Evolutionary conservation across 768 basidiomycete species (phyloP).

Genomic region (Pleurotus citrinopileatus): DNA sequence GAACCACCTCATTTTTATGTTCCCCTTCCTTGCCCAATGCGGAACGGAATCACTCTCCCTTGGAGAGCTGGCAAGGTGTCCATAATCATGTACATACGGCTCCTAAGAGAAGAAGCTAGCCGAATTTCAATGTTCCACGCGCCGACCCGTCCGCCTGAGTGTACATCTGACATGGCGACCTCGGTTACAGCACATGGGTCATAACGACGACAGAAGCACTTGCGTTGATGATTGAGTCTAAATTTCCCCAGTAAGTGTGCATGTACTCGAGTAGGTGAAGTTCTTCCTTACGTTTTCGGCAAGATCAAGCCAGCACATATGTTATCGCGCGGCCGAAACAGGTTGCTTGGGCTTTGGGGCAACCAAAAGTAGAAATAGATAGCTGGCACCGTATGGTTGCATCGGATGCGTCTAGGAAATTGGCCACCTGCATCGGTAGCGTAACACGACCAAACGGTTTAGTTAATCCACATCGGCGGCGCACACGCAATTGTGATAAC

Average conservation of each 20-base stretch:
- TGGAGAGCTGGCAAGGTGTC: background rate
- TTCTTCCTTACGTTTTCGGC: background rate
- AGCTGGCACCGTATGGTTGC: no score
- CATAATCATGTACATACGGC: background rate
- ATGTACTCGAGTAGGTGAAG: no score
- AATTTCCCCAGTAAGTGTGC: conserved; percentile 1
- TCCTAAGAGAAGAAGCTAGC: background rate
- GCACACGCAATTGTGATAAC: background rate
- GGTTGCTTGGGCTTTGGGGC: background rate
- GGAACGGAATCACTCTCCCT: background rate
- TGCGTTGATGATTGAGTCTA: background rate
- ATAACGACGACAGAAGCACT: background rate
- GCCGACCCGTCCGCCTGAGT: background rate
- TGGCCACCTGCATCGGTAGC: background rate
- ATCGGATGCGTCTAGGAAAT: background rate
- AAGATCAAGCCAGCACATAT: conserved; percentile 5
- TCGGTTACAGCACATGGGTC: conserved; percentile 7
- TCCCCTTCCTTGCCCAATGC: background rate
- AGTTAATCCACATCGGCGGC: background rate
- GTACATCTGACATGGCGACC: conserved; percentile 4
- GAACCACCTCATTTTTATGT: background rate
- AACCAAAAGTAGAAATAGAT: background rate
- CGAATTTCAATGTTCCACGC: background rate
- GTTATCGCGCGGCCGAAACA: background rate
- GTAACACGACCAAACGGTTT: background rate